Base-by-base conservation (phyloP, 2,329 filamentous ascomycete genomes). In the Hymenoscyphus fructigenus region DNA sequence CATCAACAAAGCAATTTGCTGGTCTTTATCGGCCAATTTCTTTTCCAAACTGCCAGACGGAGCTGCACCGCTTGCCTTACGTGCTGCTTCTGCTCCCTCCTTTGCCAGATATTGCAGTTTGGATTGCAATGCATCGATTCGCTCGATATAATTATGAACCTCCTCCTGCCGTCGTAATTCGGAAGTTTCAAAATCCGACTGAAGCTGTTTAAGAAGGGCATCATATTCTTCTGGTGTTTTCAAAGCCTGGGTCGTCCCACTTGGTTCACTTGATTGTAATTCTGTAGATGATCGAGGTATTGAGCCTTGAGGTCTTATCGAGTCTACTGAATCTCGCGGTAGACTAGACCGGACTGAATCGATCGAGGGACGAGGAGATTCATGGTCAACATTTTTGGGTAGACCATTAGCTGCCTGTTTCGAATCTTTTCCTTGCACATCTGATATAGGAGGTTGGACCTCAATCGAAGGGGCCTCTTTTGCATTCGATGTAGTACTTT, bases 41-140 rank as follows among this genome's bases (percentile, higher is more conserved):
- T 89, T 91, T 69, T 96, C 91, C 1, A 82, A 64, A 63, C 88
- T 91, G 5, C 90, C 90, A 0, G 85, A 75, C 1, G 85, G 80
- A 0, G 90, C 87, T 28, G 83, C 80, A n/a, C 83, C 79, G 2
- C 86, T 88, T 6, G 88, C 84, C 69, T 87, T 86, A 73, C 88
- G 90, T 1, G 95, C 92, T 0, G 89, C 83, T 36, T 93, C 89
- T 0, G 90, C 86, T 14, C 91, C 89, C 73, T 93, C 91, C 67
- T 90, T 90, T 2, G 93, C 89, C 14, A 99, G 81, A 73, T 96
- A 97, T 70, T 93, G 90, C 32, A 99, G 80, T 75, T 99, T 98
- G 6, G 92, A 88, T 76, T 98, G 92, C 1, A 99, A 80, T 3
- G 93, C 91, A 79, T 99, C 95, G 63, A 97, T 95, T 41, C 91